phyloP scores from a whole-genome alignment of 176 grass and related monocot species.

The Cocos nucifera region DNA sequence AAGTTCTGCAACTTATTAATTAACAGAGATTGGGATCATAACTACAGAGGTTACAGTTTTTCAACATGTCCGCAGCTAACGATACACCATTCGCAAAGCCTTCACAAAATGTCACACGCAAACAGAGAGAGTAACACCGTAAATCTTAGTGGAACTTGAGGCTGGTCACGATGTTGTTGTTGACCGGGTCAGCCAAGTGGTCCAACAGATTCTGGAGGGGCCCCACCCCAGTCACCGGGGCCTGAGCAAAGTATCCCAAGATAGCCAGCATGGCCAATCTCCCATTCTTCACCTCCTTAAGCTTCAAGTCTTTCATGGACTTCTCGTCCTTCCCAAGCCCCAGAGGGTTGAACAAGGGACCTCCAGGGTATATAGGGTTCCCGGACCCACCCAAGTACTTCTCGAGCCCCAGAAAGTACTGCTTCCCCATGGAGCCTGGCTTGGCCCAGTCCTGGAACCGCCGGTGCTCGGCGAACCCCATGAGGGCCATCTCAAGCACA shows the following conservation, averaged over 20 bases:
- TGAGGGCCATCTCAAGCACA: constrained; percentile 78
- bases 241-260: constrained; percentile 62
- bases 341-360: constrained; percentile 80
- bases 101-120: constrained; percentile 6
- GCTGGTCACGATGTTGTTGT: constrained; percentile 95
- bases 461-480: constrained; percentile 98
- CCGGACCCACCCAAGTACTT: constrained; percentile 66
- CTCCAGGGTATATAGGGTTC: constrained; percentile 68
- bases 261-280: constrained; percentile 81
- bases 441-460: constrained; percentile 92
- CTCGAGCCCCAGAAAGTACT: constrained; percentile 89
- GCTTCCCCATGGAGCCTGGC: constrained; percentile 77
- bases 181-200: constrained; percentile 72
- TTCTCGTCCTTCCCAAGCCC: constrained; percentile 79
- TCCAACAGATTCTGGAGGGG: constrained; percentile 86
- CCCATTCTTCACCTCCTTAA: constrained; percentile 87
- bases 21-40: no score
- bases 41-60: no score
- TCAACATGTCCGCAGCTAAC: no score
- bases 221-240: constrained; percentile 55
- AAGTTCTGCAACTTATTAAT: no score
- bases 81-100: no score
- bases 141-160: constrained; percentile 89
- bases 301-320: constrained; percentile 63
- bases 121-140: neutral